A percentile compares a stretch with the other conserved stretches of the same genome.
These are phyloP conservation scores for Phytophthora crassamura DNA, from an alignment of 352 stramenopile species.

Conservation along the genomic window DNA sequence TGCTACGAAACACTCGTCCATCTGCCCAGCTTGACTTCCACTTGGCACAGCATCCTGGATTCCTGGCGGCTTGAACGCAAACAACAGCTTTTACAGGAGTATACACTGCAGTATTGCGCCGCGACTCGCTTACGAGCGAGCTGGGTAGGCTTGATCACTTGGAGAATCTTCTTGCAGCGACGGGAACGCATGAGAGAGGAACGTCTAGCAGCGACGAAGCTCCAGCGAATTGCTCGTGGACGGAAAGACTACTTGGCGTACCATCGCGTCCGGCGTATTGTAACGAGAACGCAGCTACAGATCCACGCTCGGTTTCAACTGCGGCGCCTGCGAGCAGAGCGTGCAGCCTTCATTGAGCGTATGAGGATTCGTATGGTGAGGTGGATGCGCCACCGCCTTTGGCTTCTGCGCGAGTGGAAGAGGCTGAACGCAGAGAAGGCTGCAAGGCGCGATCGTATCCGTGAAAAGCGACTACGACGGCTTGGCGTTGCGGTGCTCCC, in stretches of 20 bases:
- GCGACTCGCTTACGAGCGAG: slow-evolving; percentile 56
- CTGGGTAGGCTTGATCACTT: slow-evolving; percentile 43
- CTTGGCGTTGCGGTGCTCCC: slow-evolving; percentile 35
- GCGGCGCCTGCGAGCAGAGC: slow-evolving; percentile 43
- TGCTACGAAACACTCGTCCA: slow-evolving; percentile 58
- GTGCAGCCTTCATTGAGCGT: slow-evolving; percentile 37
- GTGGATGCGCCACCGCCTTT: slow-evolving; percentile 58
- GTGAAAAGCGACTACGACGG: slow-evolving; percentile 46
- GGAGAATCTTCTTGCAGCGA: slow-evolving; percentile 19
- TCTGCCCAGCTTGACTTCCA: slow-evolving; percentile 42
- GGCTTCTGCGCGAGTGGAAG: slow-evolving; percentile 58
- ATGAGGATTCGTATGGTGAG: slow-evolving; percentile 54
- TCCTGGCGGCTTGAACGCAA: slow-evolving; percentile 56
- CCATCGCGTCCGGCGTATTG: slow-evolving; percentile 5
- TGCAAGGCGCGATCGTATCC: slow-evolving; percentile 50
- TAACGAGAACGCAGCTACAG: slow-evolving; percentile 29
- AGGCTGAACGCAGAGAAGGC: slow-evolving; percentile 49
- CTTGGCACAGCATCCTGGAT: slow-evolving; percentile 57
- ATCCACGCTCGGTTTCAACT: slow-evolving; percentile 47
- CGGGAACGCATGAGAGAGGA: slow-evolving; percentile 48
- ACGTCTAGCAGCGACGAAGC: slow-evolving; percentile 44
- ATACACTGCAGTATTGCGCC: slow-evolving; percentile 48
- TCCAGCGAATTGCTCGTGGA: slow-evolving; percentile 56
- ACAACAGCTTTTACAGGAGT: slow-evolving; percentile 28
- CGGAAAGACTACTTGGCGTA: slow-evolving; percentile 32